phyloP scores from a whole-genome alignment of 345 rosid genomes.

The Pugionium dolabratum region DNA sequence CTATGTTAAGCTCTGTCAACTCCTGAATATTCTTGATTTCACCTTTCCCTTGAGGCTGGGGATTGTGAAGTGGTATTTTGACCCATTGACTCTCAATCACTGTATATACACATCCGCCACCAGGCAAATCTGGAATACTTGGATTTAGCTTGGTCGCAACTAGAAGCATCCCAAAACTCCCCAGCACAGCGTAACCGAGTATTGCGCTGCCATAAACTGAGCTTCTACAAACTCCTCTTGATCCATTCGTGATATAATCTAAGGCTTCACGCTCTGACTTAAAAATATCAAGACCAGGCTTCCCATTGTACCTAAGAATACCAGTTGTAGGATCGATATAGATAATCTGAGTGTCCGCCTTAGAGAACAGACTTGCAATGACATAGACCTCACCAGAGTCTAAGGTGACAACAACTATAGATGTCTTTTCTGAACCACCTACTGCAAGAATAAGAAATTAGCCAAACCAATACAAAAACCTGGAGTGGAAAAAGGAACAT shows the following conservation, averaged over 20 bases:
- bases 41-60: constrained; percentile 86
- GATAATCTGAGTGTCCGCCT: constrained; percentile 74
- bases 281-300: constrained; percentile 67
- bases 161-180: constrained; percentile 78
- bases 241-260: constrained; percentile 64
- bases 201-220: constrained; percentile 61
- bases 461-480: constrained; percentile 4
- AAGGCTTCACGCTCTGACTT: constrained; percentile 81
- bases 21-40: constrained; percentile 83
- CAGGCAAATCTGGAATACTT: constrained; percentile 78
- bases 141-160: constrained; percentile 77
- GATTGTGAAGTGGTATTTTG: constrained; percentile 72
- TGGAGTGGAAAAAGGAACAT: neutral
- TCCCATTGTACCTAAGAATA: constrained; percentile 61
- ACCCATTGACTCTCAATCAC: constrained; percentile 90
- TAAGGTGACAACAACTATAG: constrained; percentile 72
- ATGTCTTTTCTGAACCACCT: constrained; percentile 67
- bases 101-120: constrained; percentile 87
- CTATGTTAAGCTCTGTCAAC: constrained; percentile 86
- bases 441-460: constrained; percentile 36
- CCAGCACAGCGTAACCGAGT: constrained; percentile 85
- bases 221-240: constrained; percentile 56
- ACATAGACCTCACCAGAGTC: constrained; percentile 77
- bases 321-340: constrained; percentile 92
- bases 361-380: constrained; percentile 61